These are phyloP conservation scores for Neonothopanus nambi DNA, from an alignment of 1,284 basidiomycete genomes.

Conservation along the genomic window DNA sequence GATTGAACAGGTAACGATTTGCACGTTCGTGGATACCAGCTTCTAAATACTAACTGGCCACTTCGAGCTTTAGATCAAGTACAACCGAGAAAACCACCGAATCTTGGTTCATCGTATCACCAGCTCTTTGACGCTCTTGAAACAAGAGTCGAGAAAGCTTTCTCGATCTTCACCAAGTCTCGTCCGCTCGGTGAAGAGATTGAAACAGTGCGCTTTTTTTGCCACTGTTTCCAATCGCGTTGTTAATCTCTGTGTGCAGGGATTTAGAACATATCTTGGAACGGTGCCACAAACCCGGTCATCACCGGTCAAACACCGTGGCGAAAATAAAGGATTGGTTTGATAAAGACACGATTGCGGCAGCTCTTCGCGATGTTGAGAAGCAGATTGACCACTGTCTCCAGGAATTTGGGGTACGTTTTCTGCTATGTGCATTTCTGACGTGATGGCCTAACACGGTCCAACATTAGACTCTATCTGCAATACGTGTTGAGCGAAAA, in stretches of 20 bases:
- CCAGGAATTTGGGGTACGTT: slow-evolving; percentile 17
- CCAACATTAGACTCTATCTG: slow-evolving; percentile 10
- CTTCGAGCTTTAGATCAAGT: slow-evolving; percentile 10
- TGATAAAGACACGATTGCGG: slow-evolving; percentile 11
- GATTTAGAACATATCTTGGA: slow-evolving; percentile 10
- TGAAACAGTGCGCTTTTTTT: slow-evolving; percentile 10
- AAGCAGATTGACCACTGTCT: slow-evolving; percentile 18
- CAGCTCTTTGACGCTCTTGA: slow-evolving; percentile 9
- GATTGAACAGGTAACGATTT: slow-evolving; percentile 9
- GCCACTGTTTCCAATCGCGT: not conserved
- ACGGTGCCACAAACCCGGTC: slow-evolving; percentile 5
- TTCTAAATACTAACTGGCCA: not conserved
- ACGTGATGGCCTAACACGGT: not conserved
- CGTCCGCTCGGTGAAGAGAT: slow-evolving; percentile 2
- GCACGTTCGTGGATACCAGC: not conserved
- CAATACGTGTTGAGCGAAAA: slow-evolving; percentile 16
- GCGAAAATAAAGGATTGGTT: slow-evolving; percentile 12
- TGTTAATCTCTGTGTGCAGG: not conserved
- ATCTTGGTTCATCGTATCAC: slow-evolving; percentile 14
- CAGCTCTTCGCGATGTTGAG: slow-evolving; percentile 14
- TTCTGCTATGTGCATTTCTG: not conserved
- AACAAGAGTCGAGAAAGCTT: slow-evolving; percentile 11
- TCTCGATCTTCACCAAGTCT: slow-evolving; percentile 3
- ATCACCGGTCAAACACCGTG: not conserved
- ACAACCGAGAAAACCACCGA: slow-evolving; percentile 13